A percentile compares a stretch with the other conserved stretches of the same genome.
phyloP scores from a whole-genome alignment of 1,139 yeast species.

The Saccharomyces hybrid region DNA sequence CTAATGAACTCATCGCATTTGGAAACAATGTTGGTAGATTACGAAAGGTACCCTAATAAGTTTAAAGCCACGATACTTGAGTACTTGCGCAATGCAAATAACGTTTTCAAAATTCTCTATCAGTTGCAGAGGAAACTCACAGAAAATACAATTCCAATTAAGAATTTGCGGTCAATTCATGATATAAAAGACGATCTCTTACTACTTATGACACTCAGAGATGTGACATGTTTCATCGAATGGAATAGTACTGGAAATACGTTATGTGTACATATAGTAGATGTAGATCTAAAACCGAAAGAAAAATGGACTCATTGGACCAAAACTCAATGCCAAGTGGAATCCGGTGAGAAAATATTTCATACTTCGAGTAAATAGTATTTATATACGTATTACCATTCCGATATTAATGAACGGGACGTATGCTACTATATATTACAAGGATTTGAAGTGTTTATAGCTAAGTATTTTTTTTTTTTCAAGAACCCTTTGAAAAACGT shows the following conservation, averaged over 20 bases:
- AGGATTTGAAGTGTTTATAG: too few species aligned
- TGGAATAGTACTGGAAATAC: slow-evolving; percentile 13
- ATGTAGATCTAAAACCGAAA: slow-evolving; percentile 26
- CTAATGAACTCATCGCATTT: slow-evolving; percentile 10
- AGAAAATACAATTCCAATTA: background rate
- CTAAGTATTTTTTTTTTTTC: too few species aligned
- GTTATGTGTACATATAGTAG: slow-evolving; percentile 18
- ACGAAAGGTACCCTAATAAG: slow-evolving; percentile 9
- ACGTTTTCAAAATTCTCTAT: slow-evolving; percentile 16
- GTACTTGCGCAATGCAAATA: slow-evolving; percentile 15
- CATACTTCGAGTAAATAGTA: background rate
- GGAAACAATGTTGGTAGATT: slow-evolving; percentile 5
- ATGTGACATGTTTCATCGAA: slow-evolving; percentile 26
- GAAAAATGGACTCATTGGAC: slow-evolving; percentile 24
- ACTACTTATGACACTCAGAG: slow-evolving; percentile 27
- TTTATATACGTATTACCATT: too few species aligned
- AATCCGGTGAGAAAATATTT: background rate
- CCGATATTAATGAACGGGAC: too few species aligned
- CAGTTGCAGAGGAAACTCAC: slow-evolving; percentile 13
- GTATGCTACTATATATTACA: too few species aligned
- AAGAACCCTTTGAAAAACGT: too few species aligned
- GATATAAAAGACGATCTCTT: slow-evolving; percentile 11
- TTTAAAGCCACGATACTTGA: slow-evolving; percentile 10
- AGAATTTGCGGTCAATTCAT: slow-evolving; percentile 1
- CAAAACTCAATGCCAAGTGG: slow-evolving; percentile 9